Conservation (phyloP, 129 eudicot genomes). For the Pseudognaphalium luteoalbum region DNA sequence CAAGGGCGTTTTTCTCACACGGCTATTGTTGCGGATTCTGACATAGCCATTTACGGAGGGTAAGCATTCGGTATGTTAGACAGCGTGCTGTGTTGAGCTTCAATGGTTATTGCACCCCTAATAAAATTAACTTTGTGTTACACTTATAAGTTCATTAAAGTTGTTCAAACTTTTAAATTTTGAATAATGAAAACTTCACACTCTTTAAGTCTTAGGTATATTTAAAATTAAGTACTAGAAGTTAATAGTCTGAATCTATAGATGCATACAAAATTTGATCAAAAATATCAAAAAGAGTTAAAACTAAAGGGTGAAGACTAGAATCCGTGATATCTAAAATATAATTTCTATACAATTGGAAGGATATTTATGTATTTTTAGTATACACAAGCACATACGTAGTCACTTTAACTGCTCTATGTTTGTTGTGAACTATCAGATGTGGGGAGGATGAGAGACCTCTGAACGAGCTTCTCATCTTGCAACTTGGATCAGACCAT, state of each 20-base stretch:
- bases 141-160: neutral
- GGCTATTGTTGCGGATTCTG: constrained; percentile 55
- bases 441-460: constrained; percentile 98
- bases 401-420: constrained; percentile 8
- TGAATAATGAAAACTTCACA: neutral
- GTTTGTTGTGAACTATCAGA: constrained; percentile 36
- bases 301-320: neutral
- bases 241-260: neutral
- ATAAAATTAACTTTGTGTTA: neutral
- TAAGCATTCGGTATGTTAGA: constrained; percentile 27
- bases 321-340: neutral
- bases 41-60: constrained; percentile 92
- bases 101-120: too few species aligned
- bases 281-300: neutral
- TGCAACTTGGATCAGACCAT: constrained; percentile 65
- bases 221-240: neutral
- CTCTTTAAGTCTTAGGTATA: neutral
- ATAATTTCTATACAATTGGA: neutral
- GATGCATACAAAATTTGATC: too few species aligned
- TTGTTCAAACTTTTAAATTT: neutral
- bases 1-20: constrained; percentile 97
- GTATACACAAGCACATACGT: neutral
- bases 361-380: neutral
- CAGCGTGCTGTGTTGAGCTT: too few species aligned
- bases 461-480: constrained; percentile 68